phyloP scores from a whole-genome alignment of 2,329 filamentous ascomycete genomes.

The Ciborinia camelliae region DNA sequence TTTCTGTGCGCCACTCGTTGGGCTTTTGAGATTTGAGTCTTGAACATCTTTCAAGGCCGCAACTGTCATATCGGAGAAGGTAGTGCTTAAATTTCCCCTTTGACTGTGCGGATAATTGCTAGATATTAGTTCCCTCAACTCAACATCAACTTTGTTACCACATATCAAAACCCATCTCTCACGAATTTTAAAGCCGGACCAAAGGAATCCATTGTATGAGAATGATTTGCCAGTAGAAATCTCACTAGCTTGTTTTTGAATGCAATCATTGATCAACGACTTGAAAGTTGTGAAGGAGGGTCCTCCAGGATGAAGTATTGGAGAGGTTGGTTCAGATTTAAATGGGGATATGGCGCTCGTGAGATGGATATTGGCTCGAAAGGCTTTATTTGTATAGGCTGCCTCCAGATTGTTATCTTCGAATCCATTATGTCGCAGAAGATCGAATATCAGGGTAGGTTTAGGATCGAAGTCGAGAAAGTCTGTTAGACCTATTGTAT shows the following conservation, averaged over 20 bases:
- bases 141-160: constrained; percentile 15
- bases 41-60: constrained; percentile 8
- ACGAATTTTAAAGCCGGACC: constrained; percentile 9
- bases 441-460: constrained; percentile 69
- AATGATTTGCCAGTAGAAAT: background rate
- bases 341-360: background rate
- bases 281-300: constrained; percentile 1
- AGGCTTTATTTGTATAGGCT: constrained; percentile 58
- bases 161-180: constrained; percentile 15
- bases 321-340: background rate
- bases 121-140: constrained; percentile 46
- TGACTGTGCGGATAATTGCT: background rate
- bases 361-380: background rate
- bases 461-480: constrained; percentile 70
- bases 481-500: constrained; percentile 42
- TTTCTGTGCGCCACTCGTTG: background rate
- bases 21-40: constrained; percentile 1
- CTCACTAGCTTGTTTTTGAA: constrained; percentile 4
- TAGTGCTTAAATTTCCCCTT: background rate
- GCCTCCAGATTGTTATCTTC: constrained; percentile 50
- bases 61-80: constrained; percentile 15
- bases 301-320: background rate
- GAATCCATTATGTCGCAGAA: constrained; percentile 1
- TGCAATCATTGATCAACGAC: constrained; percentile 3
- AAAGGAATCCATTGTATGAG: constrained; percentile 10